A percentile compares a stretch with the other conserved stretches of the same genome.
Conservation (phyloP, 2,329 filamentous ascomycete species). For the Saccharata proteae region DNA sequence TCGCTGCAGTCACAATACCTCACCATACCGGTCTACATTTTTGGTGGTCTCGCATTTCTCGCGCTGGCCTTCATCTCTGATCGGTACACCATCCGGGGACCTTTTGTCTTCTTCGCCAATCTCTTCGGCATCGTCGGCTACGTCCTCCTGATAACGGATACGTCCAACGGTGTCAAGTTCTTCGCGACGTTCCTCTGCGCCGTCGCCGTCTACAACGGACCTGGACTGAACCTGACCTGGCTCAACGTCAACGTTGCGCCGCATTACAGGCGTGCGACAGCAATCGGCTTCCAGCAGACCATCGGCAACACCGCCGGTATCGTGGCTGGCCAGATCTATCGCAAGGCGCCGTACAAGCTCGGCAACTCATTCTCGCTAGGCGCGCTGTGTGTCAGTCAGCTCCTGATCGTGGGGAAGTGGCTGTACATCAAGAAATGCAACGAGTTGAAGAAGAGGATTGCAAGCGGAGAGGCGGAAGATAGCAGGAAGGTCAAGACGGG, state of each 20-base stretch:
- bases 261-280: slow-evolving; percentile 37
- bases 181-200: slow-evolving; percentile 16
- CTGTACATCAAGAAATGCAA: slow-evolving; percentile 34
- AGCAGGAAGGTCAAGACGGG: slow-evolving; percentile 34
- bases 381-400: slow-evolving; percentile 21
- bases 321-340: slow-evolving; percentile 36
- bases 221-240: slow-evolving; percentile 37
- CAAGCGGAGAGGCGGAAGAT: slow-evolving; percentile 31
- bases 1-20: slow-evolving; percentile 41
- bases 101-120: slow-evolving; percentile 11
- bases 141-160: slow-evolving; percentile 11
- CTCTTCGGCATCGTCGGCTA: slow-evolving; percentile 14
- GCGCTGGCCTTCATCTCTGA: slow-evolving; percentile 36
- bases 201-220: slow-evolving; percentile 15
- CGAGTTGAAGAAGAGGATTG: slow-evolving; percentile 25
- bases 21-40: slow-evolving; percentile 45
- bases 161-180: slow-evolving; percentile 12
- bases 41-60: slow-evolving; percentile 36
- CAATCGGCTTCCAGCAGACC: slow-evolving; percentile 35
- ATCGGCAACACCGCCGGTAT: slow-evolving; percentile 38
- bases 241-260: slow-evolving; percentile 36
- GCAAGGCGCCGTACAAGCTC: slow-evolving; percentile 12
- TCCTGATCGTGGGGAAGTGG: slow-evolving; percentile 28
- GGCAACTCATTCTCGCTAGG: slow-evolving; percentile 23
- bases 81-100: slow-evolving; percentile 15